Percentiles rank a stretch among this genome's conserved stretches.
phyloP scores from a whole-genome alignment of 495 filamentous ascomycete genomes.

The Trichocladium antarcticum region DNA sequence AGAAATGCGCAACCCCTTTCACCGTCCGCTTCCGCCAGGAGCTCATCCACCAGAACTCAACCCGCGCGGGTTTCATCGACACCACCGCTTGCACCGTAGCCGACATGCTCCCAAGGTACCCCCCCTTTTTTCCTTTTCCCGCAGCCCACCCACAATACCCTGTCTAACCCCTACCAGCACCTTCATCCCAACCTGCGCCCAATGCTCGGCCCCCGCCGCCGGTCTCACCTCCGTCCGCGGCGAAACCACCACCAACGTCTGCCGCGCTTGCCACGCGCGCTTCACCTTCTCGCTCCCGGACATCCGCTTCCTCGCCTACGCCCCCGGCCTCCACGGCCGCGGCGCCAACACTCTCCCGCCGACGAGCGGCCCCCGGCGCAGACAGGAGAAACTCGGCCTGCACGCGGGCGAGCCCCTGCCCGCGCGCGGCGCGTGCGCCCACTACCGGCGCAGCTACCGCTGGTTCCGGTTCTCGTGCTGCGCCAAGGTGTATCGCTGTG shows the following conservation, averaged over 20 bases:
- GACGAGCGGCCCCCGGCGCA: conserved; percentile 39
- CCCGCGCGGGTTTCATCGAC: conserved; percentile 75
- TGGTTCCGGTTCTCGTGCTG: conserved; percentile 70
- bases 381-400: conserved; percentile 66
- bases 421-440: conserved; percentile 58
- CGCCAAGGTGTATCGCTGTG: conserved; percentile 58
- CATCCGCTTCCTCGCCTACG: conserved; percentile 67
- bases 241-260: conserved; percentile 65
- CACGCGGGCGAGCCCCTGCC: conserved; percentile 72
- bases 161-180: conserved; percentile 36
- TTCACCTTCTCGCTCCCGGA: conserved; percentile 77
- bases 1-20: conserved; percentile 62
- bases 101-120: conserved; percentile 67
- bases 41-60: conserved; percentile 64
- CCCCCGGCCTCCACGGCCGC: conserved; percentile 38
- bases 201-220: conserved; percentile 59
- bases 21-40: conserved; percentile 62
- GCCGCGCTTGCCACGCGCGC: conserved; percentile 69
- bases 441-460: conserved; percentile 70
- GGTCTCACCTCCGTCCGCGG: conserved; percentile 63
- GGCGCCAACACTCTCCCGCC: conserved; percentile 30
- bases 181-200: conserved; percentile 71
- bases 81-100: conserved; percentile 63
- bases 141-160: too few relatives aligned
- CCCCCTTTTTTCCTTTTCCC: not conserved